These are phyloP conservation scores for Arctium minus DNA, from an alignment of 129 eudicot genomes.

Conservation along the genomic window DNA sequence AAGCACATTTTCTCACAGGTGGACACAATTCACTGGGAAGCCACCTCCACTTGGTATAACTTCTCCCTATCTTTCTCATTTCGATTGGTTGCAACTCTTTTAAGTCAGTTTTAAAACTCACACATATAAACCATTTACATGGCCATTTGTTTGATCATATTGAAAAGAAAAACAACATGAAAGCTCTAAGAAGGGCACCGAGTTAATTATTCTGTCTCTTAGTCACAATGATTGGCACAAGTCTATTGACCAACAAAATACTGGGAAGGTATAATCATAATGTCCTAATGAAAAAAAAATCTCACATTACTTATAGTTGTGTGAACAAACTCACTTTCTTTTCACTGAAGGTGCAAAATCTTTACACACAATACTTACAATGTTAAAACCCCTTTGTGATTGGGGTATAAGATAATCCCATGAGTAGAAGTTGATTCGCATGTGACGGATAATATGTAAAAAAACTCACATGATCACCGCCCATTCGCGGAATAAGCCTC, in stretches of 20 bases:
- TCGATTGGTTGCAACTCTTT: background rate
- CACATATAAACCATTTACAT: background rate
- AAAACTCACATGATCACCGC: constrained; percentile 70
- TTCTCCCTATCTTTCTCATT: background rate
- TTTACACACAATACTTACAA: background rate
- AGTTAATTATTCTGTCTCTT: background rate
- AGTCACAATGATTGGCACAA: constrained; percentile 3
- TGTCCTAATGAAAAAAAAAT: background rate
- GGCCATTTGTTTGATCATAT: background rate
- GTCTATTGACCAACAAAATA: background rate
- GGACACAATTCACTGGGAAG: constrained; percentile 54
- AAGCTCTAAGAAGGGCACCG: background rate
- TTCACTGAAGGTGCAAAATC: background rate
- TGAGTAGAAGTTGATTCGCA: background rate
- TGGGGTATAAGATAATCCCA: background rate
- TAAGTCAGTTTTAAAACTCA: background rate
- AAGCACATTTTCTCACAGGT: constrained; percentile 59
- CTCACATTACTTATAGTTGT: background rate
- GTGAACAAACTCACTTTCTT: background rate
- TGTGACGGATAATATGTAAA: constrained; percentile 4
- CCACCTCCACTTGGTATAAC: constrained; percentile 78
- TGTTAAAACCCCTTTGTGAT: background rate
- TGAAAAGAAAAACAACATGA: background rate
- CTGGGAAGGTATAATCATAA: background rate
- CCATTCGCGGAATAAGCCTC: constrained; percentile 83